Conservation (phyloP, 2,329 filamentous ascomycete genomes). For the Raffaelea ambrosiae region DNA sequence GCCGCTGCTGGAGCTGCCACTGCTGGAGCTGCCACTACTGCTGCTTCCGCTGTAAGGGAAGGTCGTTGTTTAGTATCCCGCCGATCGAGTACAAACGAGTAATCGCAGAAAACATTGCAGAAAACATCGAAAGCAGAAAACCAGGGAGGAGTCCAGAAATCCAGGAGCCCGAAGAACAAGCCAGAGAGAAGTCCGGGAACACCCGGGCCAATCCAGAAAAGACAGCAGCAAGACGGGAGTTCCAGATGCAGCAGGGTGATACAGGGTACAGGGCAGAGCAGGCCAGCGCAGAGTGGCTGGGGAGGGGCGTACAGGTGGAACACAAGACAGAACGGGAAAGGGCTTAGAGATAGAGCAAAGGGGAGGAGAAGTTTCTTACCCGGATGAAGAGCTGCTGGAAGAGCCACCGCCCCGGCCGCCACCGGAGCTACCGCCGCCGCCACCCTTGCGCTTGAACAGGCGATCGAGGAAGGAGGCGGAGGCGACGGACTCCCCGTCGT, state of each 20-base stretch:
- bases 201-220: too few relatives aligned
- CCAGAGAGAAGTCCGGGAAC: too few relatives aligned
- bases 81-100: not conserved
- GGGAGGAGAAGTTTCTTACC: not conserved
- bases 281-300: too few relatives aligned
- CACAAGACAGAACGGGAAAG: too few relatives aligned
- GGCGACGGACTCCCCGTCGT: conserved; percentile 3
- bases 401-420: not conserved
- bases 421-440: conserved; percentile 33
- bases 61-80: not conserved
- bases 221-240: too few relatives aligned
- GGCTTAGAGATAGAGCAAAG: too few relatives aligned
- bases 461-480: conserved; percentile 2
- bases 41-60: conserved; percentile 1
- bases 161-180: too few relatives aligned
- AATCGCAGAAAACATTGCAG: not conserved
- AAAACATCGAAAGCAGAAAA: not conserved
- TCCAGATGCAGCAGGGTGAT: too few relatives aligned
- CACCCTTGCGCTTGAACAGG: conserved; percentile 53
- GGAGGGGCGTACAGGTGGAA: too few relatives aligned
- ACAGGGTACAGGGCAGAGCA: too few relatives aligned
- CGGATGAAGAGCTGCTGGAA: conserved; percentile 16
- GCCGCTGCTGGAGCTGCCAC: conserved; percentile 1
- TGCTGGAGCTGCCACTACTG: not conserved
- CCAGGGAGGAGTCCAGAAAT: not conserved